Evolutionary conservation across 768 basidiomycete species (phyloP), one percentile per base, ranked within the genome.

Genomic region (Vishniacozyma victoriae): DNA sequence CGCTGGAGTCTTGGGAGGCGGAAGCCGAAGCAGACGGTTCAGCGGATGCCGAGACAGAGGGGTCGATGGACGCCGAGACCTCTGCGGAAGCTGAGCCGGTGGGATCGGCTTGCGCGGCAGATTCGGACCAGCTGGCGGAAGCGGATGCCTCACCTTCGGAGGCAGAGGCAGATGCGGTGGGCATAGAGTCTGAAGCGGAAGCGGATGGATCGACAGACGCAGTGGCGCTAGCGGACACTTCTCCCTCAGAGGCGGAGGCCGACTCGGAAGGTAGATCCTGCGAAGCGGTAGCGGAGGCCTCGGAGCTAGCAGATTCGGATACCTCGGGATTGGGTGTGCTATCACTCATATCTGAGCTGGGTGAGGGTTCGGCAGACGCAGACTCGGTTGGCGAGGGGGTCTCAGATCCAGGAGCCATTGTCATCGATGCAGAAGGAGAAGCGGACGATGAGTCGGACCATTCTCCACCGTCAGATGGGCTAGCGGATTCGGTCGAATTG

Each of bases 241-340:
- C 44, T 16, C 47, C 37, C 16, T 37, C 46, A 13, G 55, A 40
- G 27, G 48, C 52, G 4, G 52, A 50, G 29, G 44, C 54, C 13
- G 54, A 48, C n/a, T n/a, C n/a, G n/a, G 45, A 13, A 26, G 44
- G 36, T 12, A 23, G 18, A 45, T 24, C 20, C 31, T 46, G 22
- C 29, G 48, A 44, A 18, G 35, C 23, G 23, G 42, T 36, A 37
- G 18, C 42, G 35, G 43, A 20, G 26, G 38, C 35, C 3, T 15
- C 31, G 19, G 20, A 22, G 33, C 41, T 43, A 3, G 31, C 41
- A 15, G 51, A 35, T 12, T 35, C 42, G 15, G 50, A 40, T 14
- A 11, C 25, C 36, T 44, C 39, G 6, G 20, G 29, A 15, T 29
- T 16, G 2, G 48, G 23, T 11, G 27, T 18, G 9, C 35, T 46